phyloP scores from a whole-genome alignment of 768 basidiomycete genomes.

The Phlegmacium glaucopus region DNA sequence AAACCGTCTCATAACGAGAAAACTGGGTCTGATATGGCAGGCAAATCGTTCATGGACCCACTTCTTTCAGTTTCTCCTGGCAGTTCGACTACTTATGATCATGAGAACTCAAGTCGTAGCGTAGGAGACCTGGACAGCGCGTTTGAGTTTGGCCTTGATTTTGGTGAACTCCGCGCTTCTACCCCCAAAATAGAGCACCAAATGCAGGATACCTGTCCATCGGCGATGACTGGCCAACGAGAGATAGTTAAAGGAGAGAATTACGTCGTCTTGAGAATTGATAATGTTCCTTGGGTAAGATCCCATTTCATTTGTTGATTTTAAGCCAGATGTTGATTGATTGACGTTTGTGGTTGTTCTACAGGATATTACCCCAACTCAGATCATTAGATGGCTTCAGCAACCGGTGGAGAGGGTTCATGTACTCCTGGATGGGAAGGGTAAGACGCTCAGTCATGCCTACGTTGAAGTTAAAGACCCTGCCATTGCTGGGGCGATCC shows the following conservation, averaged over 20 bases:
- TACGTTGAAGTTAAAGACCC: conserved; percentile 71
- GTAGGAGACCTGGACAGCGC: conserved; percentile 32
- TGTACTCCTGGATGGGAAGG: conserved; percentile 75
- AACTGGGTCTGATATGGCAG: conserved; percentile 3
- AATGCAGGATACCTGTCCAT: conserved; percentile 11
- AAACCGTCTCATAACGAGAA: background rate
- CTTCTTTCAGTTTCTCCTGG: conserved; percentile 30
- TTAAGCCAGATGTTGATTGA: background rate
- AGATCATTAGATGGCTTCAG: conserved; percentile 64
- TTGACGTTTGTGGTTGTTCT: conserved; percentile 3
- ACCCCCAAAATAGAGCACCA: conserved; percentile 39
- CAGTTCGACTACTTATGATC: conserved; percentile 15
- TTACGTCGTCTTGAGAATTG: conserved; percentile 71
- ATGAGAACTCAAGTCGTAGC: conserved; percentile 7
- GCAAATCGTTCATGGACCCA: conserved; percentile 31
- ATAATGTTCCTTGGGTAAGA: conserved; percentile 86
- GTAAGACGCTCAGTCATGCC: conserved; percentile 83
- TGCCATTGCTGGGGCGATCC: conserved; percentile 59
- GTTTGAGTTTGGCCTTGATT: conserved; percentile 40
- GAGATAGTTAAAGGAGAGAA: conserved; percentile 27
- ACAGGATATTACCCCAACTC: conserved; percentile 82
- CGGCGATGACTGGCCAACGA: conserved; percentile 9
- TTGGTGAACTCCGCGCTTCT: conserved; percentile 37
- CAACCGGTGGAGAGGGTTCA: conserved; percentile 71
- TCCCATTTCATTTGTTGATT: background rate